A percentile compares a stretch with the other conserved stretches of the same genome.
Conservation (phyloP, 129 eudicot species). For the carrot (Daucus carota) region DH1_v3.0 NC_030381.2:44856001-44856500, state of each 20-base stretch:
- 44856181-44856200: conserved; percentile 41
- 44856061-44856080: neutral
- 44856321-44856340: conserved; percentile 61
- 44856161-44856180: neutral
- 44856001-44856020: conserved; percentile 66
- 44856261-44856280: conserved; percentile 86
- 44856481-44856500: conserved; percentile 32
- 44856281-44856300: conserved; percentile 51
- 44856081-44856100: neutral
- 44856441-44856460: conserved; percentile 62
- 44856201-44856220: conserved; percentile 48
- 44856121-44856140: neutral
- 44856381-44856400: conserved; percentile 65
- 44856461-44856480: conserved; percentile 59
- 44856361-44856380: conserved; percentile 61
- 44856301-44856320: conserved; percentile 46
- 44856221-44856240: conserved; percentile 92
- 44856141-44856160: conserved; percentile 7
- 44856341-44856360: conserved; percentile 82
- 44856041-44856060: neutral
- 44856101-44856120: neutral
- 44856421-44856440: conserved; percentile 93
- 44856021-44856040: conserved; percentile 34
- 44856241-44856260: conserved; percentile 80
- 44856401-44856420: conserved; percentile 97